phyloP scores from a whole-genome alignment of 2,329 filamentous ascomycete genomes.

The Immersiporthe knoxdaviesiana region DNA sequence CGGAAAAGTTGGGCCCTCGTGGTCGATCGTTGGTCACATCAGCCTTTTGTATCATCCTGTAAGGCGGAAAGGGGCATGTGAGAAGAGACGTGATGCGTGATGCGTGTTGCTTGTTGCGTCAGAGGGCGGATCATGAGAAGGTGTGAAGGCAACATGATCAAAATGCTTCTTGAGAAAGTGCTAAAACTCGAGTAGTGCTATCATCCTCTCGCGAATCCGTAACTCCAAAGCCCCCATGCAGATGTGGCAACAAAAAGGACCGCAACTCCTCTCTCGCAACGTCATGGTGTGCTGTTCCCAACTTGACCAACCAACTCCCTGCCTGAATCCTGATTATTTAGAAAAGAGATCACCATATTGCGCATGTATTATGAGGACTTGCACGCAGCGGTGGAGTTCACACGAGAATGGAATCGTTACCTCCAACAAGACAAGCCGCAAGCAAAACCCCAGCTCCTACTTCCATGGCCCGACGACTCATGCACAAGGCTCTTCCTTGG shows the following conservation, averaged over 20 bases:
- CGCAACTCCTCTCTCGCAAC: slow-evolving; percentile 23
- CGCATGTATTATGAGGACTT: neutral
- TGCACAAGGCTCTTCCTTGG: neutral
- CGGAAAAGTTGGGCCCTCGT: neutral
- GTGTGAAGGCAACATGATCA: neutral
- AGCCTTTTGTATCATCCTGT: neutral
- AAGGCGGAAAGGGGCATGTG: neutral
- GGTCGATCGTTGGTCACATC: neutral
- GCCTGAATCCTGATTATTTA: neutral
- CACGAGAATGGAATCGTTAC: slow-evolving; percentile 1
- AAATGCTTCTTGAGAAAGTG: slow-evolving; percentile 9
- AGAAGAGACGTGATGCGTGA: neutral
- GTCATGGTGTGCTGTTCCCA: slow-evolving; percentile 12
- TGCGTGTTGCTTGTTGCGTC: neutral
- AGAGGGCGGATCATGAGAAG: neutral
- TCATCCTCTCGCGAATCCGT: slow-evolving; percentile 16
- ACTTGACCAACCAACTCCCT: neutral
- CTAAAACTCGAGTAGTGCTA: slow-evolving; percentile 2
- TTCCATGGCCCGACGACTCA: neutral
- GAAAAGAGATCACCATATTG: neutral
- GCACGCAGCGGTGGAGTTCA: neutral
- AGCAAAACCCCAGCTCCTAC: slow-evolving; percentile 13
- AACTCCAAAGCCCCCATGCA: slow-evolving; percentile 25
- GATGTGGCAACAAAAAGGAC: slow-evolving; percentile 12
- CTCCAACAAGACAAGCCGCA: slow-evolving; percentile 24